Evolutionary conservation across 495 filamentous ascomycete species (phyloP).

Genomic region (Lophiotrema nucula): DNA sequence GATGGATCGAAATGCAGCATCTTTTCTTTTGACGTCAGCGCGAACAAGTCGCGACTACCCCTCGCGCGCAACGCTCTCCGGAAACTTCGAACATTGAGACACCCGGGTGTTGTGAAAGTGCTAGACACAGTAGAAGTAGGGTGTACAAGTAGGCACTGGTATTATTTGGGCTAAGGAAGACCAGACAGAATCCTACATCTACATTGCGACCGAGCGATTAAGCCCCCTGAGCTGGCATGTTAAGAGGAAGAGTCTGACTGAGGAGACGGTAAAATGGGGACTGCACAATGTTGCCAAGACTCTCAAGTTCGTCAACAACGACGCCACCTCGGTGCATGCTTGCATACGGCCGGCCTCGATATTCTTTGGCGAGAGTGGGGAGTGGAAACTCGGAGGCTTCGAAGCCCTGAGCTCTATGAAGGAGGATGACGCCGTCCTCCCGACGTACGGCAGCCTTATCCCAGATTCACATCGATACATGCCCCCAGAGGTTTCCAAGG

Average conservation of each 20-base stretch:
- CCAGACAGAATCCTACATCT: slow-evolving; percentile 87
- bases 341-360: slow-evolving; percentile 79
- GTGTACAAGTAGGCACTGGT: neutral
- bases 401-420: slow-evolving; percentile 93
- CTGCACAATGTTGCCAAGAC: slow-evolving; percentile 84
- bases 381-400: slow-evolving; percentile 95
- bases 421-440: slow-evolving; percentile 89
- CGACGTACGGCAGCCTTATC: slow-evolving; percentile 83
- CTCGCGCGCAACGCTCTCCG: slow-evolving; percentile 89
- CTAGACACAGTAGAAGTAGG: slow-evolving; percentile 88
- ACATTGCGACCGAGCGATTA: slow-evolving; percentile 91
- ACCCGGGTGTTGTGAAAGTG: slow-evolving; percentile 91
- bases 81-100: slow-evolving; percentile 85
- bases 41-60: slow-evolving; percentile 75
- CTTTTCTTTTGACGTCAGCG: slow-evolving; percentile 84
- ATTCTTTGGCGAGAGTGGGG: slow-evolving; percentile 89
- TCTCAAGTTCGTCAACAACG: slow-evolving; percentile 91
- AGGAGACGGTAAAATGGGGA: slow-evolving; percentile 95
- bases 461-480: slow-evolving; percentile 79
- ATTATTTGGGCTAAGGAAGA: slow-evolving; percentile 26
- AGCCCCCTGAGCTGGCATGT: slow-evolving; percentile 82
- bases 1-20: slow-evolving; percentile 92
- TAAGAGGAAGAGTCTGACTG: slow-evolving; percentile 74
- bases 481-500: slow-evolving; percentile 80
- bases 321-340: slow-evolving; percentile 87